These are phyloP conservation scores for Dendrobium catenatum DNA, from an alignment of 106 monocot species.

Conservation along the genomic window DNA sequence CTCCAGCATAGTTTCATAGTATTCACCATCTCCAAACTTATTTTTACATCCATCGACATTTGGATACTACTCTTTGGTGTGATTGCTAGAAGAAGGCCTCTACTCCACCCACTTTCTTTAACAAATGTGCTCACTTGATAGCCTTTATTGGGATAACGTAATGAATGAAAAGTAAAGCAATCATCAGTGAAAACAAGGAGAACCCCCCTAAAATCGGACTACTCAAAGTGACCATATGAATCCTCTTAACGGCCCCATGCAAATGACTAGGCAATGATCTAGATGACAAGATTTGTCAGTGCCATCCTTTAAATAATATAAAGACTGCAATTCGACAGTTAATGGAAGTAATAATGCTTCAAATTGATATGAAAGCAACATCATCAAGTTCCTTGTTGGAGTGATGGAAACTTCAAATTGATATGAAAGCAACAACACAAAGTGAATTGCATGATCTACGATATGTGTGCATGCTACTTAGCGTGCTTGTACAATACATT, in stretches of 20 bases:
- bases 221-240: conserved; percentile 33
- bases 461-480: too few relatives aligned
- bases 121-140: conserved; percentile 8
- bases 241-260: conserved; percentile 70
- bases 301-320: too few relatives aligned
- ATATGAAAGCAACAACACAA: conserved; percentile 25
- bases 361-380: conserved; percentile 13
- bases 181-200: conserved; percentile 49
- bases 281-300: too few relatives aligned
- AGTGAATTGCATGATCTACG: too few relatives aligned
- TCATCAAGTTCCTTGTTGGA: conserved; percentile 55
- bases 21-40: conserved; percentile 8
- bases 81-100: conserved; percentile 33
- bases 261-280: conserved; percentile 21
- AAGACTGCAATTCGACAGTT: too few relatives aligned
- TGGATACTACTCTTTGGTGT: conserved; percentile 11
- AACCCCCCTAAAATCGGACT: conserved; percentile 52
- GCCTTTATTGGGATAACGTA: conserved; percentile 18
- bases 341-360: too few relatives aligned
- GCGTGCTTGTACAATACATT: too few relatives aligned
- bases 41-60: conserved; percentile 5
- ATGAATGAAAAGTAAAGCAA: conserved; percentile 64
- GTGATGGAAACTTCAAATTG: conserved; percentile 47
- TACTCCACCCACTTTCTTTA: conserved; percentile 41
- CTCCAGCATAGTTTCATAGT: conserved; percentile 3